Percentiles rank a stretch among this genome's conserved stretches.
Conservation (phyloP, 1,284 basidiomycete species). For the Boletus putidus region DNA sequence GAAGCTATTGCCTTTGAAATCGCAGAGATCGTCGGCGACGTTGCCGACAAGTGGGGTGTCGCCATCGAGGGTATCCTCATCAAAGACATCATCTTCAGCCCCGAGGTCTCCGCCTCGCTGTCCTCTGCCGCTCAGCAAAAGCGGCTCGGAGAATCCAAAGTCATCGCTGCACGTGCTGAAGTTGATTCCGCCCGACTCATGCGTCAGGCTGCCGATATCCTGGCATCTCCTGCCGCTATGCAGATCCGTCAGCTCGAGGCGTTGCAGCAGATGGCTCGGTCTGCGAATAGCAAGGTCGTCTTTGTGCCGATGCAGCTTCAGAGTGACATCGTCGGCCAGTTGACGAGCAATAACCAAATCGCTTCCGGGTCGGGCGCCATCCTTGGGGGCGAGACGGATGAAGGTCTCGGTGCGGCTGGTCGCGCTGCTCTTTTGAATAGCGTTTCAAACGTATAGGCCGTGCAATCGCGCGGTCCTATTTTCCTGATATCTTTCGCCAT, state of each 20-base stretch:
- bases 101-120: constrained; percentile 89
- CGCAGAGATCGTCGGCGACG: constrained; percentile 87
- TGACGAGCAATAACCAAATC: constrained; percentile 35
- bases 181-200: constrained; percentile 93
- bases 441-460: constrained; percentile 44
- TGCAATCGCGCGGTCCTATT: not conserved
- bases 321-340: constrained; percentile 61
- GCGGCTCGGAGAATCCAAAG: constrained; percentile 92
- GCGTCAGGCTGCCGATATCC: constrained; percentile 90
- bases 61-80: constrained; percentile 93
- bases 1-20: constrained; percentile 97
- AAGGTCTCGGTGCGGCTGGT: constrained; percentile 46
- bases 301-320: constrained; percentile 94
- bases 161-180: constrained; percentile 95
- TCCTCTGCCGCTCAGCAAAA: constrained; percentile 94
- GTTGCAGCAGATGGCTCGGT: constrained; percentile 70
- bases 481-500: not conserved
- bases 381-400: constrained; percentile 46
- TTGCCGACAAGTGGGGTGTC: constrained; percentile 93
- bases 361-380: constrained; percentile 42
- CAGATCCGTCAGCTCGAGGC: constrained; percentile 96
- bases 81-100: constrained; percentile 91
- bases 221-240: constrained; percentile 93
- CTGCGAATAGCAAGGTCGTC: constrained; percentile 81
- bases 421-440: constrained; percentile 58